Evolutionary conservation across 441 rosid genomes (phyloP).

Genomic region (Mallotus japonicus): DNA sequence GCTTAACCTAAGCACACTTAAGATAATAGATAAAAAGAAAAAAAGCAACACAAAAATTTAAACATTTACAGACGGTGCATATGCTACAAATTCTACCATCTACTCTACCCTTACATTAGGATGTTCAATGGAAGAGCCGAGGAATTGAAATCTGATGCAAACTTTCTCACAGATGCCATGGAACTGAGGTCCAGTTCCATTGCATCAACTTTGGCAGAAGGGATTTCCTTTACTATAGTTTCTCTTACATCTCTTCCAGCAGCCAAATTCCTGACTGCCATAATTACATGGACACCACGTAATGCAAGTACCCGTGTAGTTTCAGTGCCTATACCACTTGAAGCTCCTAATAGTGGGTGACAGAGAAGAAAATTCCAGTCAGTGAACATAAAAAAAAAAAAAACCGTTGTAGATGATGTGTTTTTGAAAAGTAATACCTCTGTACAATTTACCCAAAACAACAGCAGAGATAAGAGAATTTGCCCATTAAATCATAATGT

Average conservation of each 20-base stretch:
- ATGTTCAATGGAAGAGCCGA: slow-evolving; percentile 58
- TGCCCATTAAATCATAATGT: neutral
- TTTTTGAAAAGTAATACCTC: neutral
- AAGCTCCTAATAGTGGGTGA: slow-evolving; percentile 43
- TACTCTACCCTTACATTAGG: slow-evolving; percentile 48
- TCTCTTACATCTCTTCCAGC: slow-evolving; percentile 50
- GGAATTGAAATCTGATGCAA: slow-evolving; percentile 57
- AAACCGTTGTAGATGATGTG: neutral
- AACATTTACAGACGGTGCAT: neutral
- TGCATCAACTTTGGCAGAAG: slow-evolving; percentile 60
- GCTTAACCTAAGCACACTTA: neutral
- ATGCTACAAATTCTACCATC: neutral
- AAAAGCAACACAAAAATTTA: neutral
- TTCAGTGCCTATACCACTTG: slow-evolving; percentile 72
- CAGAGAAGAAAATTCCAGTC: neutral
- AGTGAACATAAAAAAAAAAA: neutral
- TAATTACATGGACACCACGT: slow-evolving; percentile 62
- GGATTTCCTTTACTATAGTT: slow-evolving; percentile 47
- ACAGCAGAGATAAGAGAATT: neutral
- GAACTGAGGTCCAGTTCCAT: slow-evolving; percentile 84
- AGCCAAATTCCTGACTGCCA: slow-evolving; percentile 65
- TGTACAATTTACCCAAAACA: neutral
- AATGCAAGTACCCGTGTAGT: slow-evolving; percentile 65
- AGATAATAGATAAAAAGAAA: neutral
- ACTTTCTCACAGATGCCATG: slow-evolving; percentile 61